A percentile compares a stretch with the other conserved stretches of the same genome.
Conservation (phyloP, 1,284 basidiomycete species). For the Microbotryum saponariae region DNA sequence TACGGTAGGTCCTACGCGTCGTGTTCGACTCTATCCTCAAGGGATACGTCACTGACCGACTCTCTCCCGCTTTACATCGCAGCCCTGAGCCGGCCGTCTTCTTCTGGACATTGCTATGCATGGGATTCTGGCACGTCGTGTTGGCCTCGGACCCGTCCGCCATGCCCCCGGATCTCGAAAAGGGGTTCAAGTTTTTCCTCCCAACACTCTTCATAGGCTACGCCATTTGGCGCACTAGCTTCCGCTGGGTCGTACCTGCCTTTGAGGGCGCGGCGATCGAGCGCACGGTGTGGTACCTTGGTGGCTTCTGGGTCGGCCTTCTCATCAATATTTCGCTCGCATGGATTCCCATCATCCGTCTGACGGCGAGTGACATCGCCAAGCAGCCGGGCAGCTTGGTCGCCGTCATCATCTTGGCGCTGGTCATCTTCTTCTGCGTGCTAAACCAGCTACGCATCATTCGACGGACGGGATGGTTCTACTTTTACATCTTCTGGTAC, state of each 20-base stretch:
- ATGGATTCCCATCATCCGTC: conserved; percentile 63
- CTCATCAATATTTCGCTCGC: conserved; percentile 37
- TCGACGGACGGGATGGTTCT: conserved; percentile 71
- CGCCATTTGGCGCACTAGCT: conserved; percentile 66
- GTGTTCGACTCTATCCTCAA: conserved; percentile 8
- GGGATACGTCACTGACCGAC: background rate
- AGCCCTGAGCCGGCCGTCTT: conserved; percentile 26
- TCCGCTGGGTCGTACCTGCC: conserved; percentile 64
- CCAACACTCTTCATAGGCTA: conserved; percentile 71
- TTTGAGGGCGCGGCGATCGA: conserved; percentile 65
- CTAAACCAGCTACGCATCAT: conserved; percentile 75
- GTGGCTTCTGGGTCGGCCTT: conserved; percentile 68
- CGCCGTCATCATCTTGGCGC: conserved; percentile 60
- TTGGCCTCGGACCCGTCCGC: conserved; percentile 68
- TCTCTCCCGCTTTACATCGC: background rate
- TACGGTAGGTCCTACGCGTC: conserved; percentile 45
- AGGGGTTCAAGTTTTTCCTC: conserved; percentile 66
- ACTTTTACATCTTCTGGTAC: conserved; percentile 44
- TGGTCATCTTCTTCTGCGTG: conserved; percentile 52
- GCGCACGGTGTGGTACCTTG: conserved; percentile 62
- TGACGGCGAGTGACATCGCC: conserved; percentile 61
- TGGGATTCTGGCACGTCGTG: conserved; percentile 79
- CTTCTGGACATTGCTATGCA: conserved; percentile 54
- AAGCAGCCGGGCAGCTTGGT: conserved; percentile 62
- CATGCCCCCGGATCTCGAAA: conserved; percentile 53